A percentile compares a stretch with the other conserved stretches of the same genome.
phyloP scores from a whole-genome alignment of 2,329 filamentous ascomycete species.

The Calonectria naviculata region DNA sequence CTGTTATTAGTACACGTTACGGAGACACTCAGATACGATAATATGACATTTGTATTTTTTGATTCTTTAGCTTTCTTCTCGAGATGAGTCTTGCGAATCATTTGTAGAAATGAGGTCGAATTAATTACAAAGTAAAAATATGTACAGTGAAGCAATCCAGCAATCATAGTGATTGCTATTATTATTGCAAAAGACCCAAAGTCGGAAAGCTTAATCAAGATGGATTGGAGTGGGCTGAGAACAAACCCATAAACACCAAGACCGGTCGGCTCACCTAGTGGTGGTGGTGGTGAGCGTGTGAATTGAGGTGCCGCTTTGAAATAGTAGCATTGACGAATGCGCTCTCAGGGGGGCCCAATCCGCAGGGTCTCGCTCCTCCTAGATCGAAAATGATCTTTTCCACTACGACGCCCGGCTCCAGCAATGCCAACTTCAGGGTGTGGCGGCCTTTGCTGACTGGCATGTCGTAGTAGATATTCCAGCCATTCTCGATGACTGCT shows the following conservation, averaged over 20 bases:
- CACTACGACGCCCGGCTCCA: neutral
- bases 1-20: conserved; percentile 10
- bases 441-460: neutral
- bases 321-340: neutral
- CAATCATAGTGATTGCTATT: too few relatives aligned
- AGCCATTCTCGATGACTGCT: neutral
- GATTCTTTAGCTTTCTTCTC: neutral
- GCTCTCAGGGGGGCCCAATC: neutral
- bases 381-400: neutral
- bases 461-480: neutral
- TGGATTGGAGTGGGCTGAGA: too few relatives aligned
- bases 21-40: conserved; percentile 26
- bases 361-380: neutral
- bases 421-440: neutral
- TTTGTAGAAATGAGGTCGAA: neutral
- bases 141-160: too few relatives aligned
- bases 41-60: conserved; percentile 17
- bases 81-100: too few relatives aligned
- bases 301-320: neutral
- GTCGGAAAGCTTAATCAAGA: too few relatives aligned
- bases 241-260: too few relatives aligned
- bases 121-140: too few relatives aligned
- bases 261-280: too few relatives aligned
- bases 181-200: too few relatives aligned
- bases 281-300: neutral